Base-by-base conservation (phyloP, 306 rosid genomes). In the Arachis hypogaea region DNA sequence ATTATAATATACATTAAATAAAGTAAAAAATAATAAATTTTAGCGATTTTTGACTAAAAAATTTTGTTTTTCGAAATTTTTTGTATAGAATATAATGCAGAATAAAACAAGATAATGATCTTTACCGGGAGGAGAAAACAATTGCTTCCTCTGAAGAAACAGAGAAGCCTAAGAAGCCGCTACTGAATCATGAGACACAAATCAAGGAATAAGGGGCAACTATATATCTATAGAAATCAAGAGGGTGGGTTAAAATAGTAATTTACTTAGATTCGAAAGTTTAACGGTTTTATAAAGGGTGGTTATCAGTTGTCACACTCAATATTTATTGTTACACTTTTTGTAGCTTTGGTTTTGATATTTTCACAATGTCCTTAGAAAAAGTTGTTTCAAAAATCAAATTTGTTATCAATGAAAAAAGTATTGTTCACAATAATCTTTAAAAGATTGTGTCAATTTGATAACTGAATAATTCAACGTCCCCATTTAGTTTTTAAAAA, bases 91-190 rank as follows among this genome's bases (percentile, higher is more conserved):
- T 6, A 16, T 3, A 60, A 51, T 43, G 75, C 44, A 60, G 38
- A 68, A 61, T 7, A 52, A 75, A 80, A 50, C 0, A 52, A 45
- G 43, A 28, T 36, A 18, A 49, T 18, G 55, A 71, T 46, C n/a
- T 12, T 66, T 72, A 79, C 82, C 82, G 11, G 41, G 47, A 14
- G 12, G 56, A 40, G 64, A 38, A 68, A 44, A 14, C 61, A 60
- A 68, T 9, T 41, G 29, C 61, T 14, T 30, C 11, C 51, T 33
- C 12, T n/a, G 55, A 11, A 42, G 49, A 43, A 36, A 33, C 41
- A 46, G 77, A 36, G 81, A 62, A 68, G 75, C 36, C 9, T 63
- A 59, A 22, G 60, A 36, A 54, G 50, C 55, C 14, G 2, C 38
- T 1, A 3, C 28, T 1, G 69, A 55, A 40, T 46, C 7, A 46